Base-by-base conservation (phyloP, 352 stramenopile genomes). In the Phytophthora cryptogea region DNA sequence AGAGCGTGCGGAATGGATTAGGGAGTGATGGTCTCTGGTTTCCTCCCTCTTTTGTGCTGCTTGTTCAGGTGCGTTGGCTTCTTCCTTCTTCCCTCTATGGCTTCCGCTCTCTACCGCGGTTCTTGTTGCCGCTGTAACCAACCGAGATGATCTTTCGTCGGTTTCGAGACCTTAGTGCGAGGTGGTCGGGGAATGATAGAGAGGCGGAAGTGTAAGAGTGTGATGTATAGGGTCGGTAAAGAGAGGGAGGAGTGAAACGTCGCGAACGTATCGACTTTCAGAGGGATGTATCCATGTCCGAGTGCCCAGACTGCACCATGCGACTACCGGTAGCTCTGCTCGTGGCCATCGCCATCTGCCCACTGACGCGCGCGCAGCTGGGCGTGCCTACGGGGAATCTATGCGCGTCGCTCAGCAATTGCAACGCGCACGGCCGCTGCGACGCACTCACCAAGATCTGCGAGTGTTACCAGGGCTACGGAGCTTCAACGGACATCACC, bases 391-490 rank as follows among this genome's bases (percentile, higher is more conserved):
- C 76, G 1, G 79, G 75, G 9, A 90, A 85, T 42, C 61, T 92
- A n/a, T 97, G 89, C 67, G 67, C 80, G 8, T 68, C 76, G 39
- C 66, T 95, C 41, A 85, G 68, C 59, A 88, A 92, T 59, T 98
- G 92, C 76, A 97, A 94, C 47, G 89, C 85, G 28, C 87, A 97
- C 42, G 92, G 92, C 20, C 76, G 74, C 32, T 98, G 92, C 70
- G 75, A 93, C 58, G 81, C 86, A 17, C 61, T 72, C 45, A 93
- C 72, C 55, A 93, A 95, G 54, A 92, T 70, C 9, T 98, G 93
- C 70, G 65, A 72, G 16, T 98, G 93, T 76, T 92, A 80, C 47
- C 83, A 97, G 48, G 92, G 90, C 16, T 98, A 76, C 44, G 93
- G 93, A 27, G 80, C 88, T 13, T 58, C 77, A 47, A 80, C 81